Base-by-base conservation (phyloP, 495 filamentous ascomycete genomes). In the Annulohypoxylon stygium region DNA sequence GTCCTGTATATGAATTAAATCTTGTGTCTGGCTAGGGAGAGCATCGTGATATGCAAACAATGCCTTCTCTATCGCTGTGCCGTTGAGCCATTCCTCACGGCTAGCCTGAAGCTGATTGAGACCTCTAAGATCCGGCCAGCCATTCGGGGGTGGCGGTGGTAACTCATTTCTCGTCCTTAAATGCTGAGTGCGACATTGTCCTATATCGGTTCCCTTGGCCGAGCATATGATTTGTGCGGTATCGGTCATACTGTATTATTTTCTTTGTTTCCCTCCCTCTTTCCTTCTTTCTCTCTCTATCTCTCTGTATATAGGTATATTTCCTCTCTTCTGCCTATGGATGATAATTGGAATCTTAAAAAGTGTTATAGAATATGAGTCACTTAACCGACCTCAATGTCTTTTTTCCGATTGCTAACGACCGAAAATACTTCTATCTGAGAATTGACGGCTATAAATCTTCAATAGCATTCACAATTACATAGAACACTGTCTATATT, bases 91-190 rank as follows among this genome's bases (percentile, higher is more conserved):
- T 4, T 7, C 18, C 4, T 39, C 47, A 18, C 72, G 74, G 58
- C 45, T 53, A 11, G 23, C 47, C 51, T 77, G 73, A 11, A 78
- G 70, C 9, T 57, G 37, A 53, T 63, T 54, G 10, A 78, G 70
- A 25, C 74, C 75, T 26, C 61, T 54, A n/a, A 75, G 61, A 4
- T 75, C 65, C 1, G 76, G 76, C 66, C 63, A 76, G 2, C 20
- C 64, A 4, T 2, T 8, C 1, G 3, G n/a, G 7, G 59, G 37
- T 1, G 14, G 3, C 25, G 45, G 55, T 34, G 30, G 30, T 30
- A 30, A 6, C 72, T 20, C 5, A 43, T 16, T 0, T 18, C 10
- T 14, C 50, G 23, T 2, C 64, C 43, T 26, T 26, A 74, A 34
- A 47, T 78, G 76, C 2, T 20, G 7, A 4, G 63, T 62, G 2